Evolutionary conservation across 441 rosid species (phyloP), one percentile per base, ranked within the genome.

Genomic region (Codiaeum variegatum): DNA sequence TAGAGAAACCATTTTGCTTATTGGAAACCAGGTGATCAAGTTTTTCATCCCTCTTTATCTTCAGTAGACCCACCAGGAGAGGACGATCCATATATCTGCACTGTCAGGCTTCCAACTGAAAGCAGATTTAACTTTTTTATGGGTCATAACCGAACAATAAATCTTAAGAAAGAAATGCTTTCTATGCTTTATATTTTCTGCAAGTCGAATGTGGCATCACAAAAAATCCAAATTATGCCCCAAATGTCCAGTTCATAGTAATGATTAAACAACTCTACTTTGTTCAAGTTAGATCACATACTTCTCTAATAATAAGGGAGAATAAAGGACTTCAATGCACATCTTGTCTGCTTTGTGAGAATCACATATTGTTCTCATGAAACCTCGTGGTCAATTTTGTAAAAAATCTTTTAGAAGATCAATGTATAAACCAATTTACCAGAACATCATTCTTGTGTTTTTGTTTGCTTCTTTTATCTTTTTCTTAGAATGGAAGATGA

Each of bases 21-120:
- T 79, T 74, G 16, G 80, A 63, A 66, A 66, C 52, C 34, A 70
- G 47, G 2, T 15, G 55, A 51, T 77, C 78, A 21, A 34, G 74
- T 62, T 81, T 70, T 19, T 64, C 62, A 1, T 51, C 59, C 32
- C 49, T 67, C 68, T 61, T 76, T 68, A 10, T 70, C 75, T 46
- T 81, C 75, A 18, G 9, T 58, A 4, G 72, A 69, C 24, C 67
- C 61, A n/a, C 23, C 68, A 15, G 81, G 19, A 15, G 80, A 66
- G 18, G 81, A 78, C 9, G 83, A 79, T 66, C 87, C 87, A 6
- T 76, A 75, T 70, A 90, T 67, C 76, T 88, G 92, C 73, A 85
- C 87, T 8, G 78, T 79, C 71, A 90, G 55, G 82, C 91, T 87
- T 42, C 90, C 91, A 71, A 76, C 93, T 87, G 28, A 75, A 78